A percentile compares a stretch with the other conserved stretches of the same genome.
Evolutionary conservation across 768 basidiomycete genomes (phyloP).

Genomic region (Rhizopogon roseolus): DNA sequence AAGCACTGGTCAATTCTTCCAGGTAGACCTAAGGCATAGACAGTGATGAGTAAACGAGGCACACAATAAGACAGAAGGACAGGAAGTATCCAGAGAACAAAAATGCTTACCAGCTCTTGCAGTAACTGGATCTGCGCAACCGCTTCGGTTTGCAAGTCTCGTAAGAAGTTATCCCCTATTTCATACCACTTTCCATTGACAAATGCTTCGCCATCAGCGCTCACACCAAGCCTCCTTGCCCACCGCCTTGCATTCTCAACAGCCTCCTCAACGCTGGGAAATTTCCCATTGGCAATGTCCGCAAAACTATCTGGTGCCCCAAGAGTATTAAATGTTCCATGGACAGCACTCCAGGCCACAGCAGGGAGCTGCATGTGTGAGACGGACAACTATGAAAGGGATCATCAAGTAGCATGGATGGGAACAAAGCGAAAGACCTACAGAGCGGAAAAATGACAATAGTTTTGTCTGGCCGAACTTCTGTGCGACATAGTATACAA

Average conservation of each 20-base stretch:
- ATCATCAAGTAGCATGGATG: not conserved
- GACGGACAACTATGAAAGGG: slow-evolving; percentile 32
- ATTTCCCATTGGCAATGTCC: slow-evolving; percentile 29
- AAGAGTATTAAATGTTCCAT: slow-evolving; percentile 34
- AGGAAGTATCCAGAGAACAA: not conserved
- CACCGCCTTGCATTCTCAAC: slow-evolving; percentile 50
- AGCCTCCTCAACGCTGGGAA: slow-evolving; percentile 20
- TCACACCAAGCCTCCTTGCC: slow-evolving; percentile 51
- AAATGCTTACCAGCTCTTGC: slow-evolving; percentile 59
- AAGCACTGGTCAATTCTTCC: slow-evolving; percentile 51
- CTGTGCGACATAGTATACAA: slow-evolving; percentile 64
- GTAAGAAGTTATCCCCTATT: slow-evolving; percentile 54
- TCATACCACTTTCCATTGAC: slow-evolving; percentile 75
- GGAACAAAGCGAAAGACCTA: not conserved
- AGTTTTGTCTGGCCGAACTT: slow-evolving; percentile 62
- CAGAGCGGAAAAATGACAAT: slow-evolving; percentile 29
- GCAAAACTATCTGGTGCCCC: slow-evolving; percentile 33
- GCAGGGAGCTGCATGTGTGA: slow-evolving; percentile 26
- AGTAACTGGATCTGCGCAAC: slow-evolving; percentile 58
- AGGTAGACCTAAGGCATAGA: slow-evolving; percentile 44
- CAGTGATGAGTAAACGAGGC: not conserved
- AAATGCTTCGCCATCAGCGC: slow-evolving; percentile 53
- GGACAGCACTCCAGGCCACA: slow-evolving; percentile 41
- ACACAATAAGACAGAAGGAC: not conserved
- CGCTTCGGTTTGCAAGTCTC: slow-evolving; percentile 57